Base-by-base conservation (phyloP, 441 rosid genomes). In the Eutrema salsugineum region DNA sequence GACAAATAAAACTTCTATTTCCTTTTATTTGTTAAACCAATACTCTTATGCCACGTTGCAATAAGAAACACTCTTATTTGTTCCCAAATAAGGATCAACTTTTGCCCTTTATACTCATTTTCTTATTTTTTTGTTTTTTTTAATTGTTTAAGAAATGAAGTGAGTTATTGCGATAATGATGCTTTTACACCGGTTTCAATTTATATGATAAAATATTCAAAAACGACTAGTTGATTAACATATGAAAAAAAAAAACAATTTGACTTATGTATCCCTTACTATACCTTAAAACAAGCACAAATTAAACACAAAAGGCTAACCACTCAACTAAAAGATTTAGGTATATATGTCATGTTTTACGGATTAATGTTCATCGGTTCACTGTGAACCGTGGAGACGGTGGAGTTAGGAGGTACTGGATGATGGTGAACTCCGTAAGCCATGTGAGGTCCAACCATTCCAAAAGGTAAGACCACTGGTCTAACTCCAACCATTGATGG, bases 401-500 rank as follows among this genome's bases (percentile, higher is more conserved):
- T n/a, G n/a, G n/a, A n/a, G n/a, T n/a, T 89, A 88, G n/a, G n/a
- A 3, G 87, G 81, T 2, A 78, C 73, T 4, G 86, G 5, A 15
- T 42, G 83, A 61, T 88, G 84, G 78, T 91, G 71, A 39, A 83
- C 83, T 9, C 90, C 87, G 11, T 83, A 89, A 20, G 87, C 82
- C 85, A 88, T 79, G 69, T 78, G 88, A 22, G 70, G 39, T 7
- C 86, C 85, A 9, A 80, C 73, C 32, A 91, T 88, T 63, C 97
- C 98, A 22, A 88, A 91, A 35, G 94, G 91, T 32, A 95, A 79
- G 11, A 83, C 84, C 35, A 87, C 85, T 22, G 88, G 95, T 17
- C 91, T 88, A 63, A 86, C 94, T 17, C 91, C 89, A 63, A 86
- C 93, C 55, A 83, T 63, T 1, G 96, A 88, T 70, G 87, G 98